phyloP scores from a whole-genome alignment of 345 rosid species.

The Streptanthus diversifolius region DNA sequence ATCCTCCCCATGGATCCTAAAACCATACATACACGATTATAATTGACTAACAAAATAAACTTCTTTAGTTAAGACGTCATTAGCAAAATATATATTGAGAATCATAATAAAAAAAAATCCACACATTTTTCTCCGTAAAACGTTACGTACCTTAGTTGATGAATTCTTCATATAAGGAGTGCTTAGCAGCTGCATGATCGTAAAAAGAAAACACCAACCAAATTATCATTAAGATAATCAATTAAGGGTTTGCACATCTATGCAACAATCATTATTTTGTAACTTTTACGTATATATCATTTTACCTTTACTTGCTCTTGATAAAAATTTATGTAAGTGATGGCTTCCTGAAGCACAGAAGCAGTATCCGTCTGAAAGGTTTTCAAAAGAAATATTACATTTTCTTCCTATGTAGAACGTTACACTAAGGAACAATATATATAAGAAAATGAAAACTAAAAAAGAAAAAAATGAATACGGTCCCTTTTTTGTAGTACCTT shows the following conservation, averaged over 20 bases:
- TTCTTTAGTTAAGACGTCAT: background rate
- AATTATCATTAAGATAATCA: background rate
- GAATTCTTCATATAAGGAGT: conserved; percentile 73
- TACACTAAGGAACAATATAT: background rate
- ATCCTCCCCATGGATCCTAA: conserved; percentile 73
- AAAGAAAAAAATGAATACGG: background rate
- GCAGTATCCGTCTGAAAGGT: conserved; percentile 82
- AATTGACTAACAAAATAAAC: background rate
- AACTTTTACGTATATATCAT: background rate
- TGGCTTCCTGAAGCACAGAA: conserved; percentile 79
- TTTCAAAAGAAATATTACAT: background rate
- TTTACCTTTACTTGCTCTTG: conserved; percentile 86
- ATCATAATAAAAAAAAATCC: background rate
- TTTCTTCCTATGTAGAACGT: background rate
- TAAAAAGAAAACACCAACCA: conserved; percentile 1
- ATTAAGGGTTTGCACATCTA: background rate
- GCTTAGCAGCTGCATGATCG: conserved; percentile 54
- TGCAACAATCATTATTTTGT: background rate
- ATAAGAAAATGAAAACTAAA: background rate
- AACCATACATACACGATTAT: background rate
- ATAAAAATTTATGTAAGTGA: conserved; percentile 65
- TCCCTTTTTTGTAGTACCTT: conserved; percentile 46
- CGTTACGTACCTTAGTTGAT: conserved; percentile 48
- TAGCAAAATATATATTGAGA: background rate
- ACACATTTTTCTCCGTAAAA: background rate